Base-by-base conservation (phyloP, 2,329 filamentous ascomycete species). In the Juglanconis oblonga region DNA sequence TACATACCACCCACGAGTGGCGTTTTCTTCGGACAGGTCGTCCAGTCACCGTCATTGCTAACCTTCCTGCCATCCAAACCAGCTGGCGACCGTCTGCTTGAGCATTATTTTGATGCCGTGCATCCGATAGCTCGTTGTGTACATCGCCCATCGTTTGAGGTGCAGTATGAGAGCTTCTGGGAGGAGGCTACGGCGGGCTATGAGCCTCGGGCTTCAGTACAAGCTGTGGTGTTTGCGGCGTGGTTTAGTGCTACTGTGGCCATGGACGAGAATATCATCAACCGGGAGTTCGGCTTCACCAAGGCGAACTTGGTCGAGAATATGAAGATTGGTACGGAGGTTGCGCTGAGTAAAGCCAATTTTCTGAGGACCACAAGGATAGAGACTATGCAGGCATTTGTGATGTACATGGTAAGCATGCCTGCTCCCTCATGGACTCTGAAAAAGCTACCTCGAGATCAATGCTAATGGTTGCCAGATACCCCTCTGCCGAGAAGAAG, bases 301-400 rank as follows among this genome's bases (percentile, higher is more conserved):
- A 88, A 87, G 67, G 72, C 75, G 32, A 78, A 77, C 5, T 77
- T 90, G 58, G 77, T 89, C 4, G 79, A 86, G 29, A 85, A 82
- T 52, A 82, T 90, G 59, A 86, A 87, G 66, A 75, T 86, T 52
- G 88, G 83, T 1, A 85, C 87, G 6, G 90, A 92, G 73, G 80
- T 82, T 32, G 85, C 88, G 3, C 74, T 93, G 38, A 81, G 82
- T 44, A 85, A 86, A 68, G 88, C 89, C 4, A 87, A 90, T 68
- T 89, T 92, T 60, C 72, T 92, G 40, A 79, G 87, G 40, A 91
- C 88, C 0, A 90, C 73, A 40, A 88, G 86, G 65, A 75, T 91
- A n/a, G 87, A 91, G 71, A 90, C 87, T 0, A 77, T 93, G 67
- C 90, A 92, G 69, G 88, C 87, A 1, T 88, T 92, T 66, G 84